Conservation (phyloP, 2,329 filamentous ascomycete genomes). For the Scytalidium lignicola region DNA sequence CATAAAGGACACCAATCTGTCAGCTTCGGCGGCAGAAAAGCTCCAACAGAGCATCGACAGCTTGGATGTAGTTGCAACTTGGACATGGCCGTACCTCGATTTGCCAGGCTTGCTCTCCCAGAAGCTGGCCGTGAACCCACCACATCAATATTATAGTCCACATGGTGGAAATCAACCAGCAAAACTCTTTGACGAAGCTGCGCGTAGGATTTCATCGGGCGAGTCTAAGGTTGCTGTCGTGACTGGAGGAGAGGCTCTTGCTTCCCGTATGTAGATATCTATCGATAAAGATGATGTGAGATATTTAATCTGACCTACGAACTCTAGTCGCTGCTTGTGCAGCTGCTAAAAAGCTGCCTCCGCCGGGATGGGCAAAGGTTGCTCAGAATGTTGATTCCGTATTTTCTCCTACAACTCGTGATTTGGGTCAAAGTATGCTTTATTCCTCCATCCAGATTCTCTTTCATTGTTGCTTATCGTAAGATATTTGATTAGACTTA, state of each 20-base stretch:
- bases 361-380: slow-evolving; percentile 52
- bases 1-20: slow-evolving; percentile 42
- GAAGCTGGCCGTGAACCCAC: slow-evolving; percentile 41
- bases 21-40: slow-evolving; percentile 19
- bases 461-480: slow-evolving; percentile 3
- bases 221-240: slow-evolving; percentile 53
- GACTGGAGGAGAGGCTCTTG: slow-evolving; percentile 60
- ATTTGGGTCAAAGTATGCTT: slow-evolving; percentile 34
- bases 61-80: slow-evolving; percentile 54
- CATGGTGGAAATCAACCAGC: slow-evolving; percentile 62
- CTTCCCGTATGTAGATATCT: slow-evolving; percentile 40
- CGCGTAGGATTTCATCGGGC: slow-evolving; percentile 48
- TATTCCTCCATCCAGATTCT: slow-evolving; percentile 1
- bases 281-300: too few relatives aligned
- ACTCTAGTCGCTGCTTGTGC: slow-evolving; percentile 47
- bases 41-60: slow-evolving; percentile 48
- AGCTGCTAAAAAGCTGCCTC: slow-evolving; percentile 46
- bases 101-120: slow-evolving; percentile 48
- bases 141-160: slow-evolving; percentile 44
- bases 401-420: slow-evolving; percentile 45
- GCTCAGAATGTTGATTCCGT: slow-evolving; percentile 41
- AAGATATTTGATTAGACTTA: slow-evolving; percentile 35
- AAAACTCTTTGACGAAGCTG: slow-evolving; percentile 58
- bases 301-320: too few relatives aligned
- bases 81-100: slow-evolving; percentile 62